Conservation (phyloP, 1,139 yeast genomes). For the Williopsis jadinii region DNA sequence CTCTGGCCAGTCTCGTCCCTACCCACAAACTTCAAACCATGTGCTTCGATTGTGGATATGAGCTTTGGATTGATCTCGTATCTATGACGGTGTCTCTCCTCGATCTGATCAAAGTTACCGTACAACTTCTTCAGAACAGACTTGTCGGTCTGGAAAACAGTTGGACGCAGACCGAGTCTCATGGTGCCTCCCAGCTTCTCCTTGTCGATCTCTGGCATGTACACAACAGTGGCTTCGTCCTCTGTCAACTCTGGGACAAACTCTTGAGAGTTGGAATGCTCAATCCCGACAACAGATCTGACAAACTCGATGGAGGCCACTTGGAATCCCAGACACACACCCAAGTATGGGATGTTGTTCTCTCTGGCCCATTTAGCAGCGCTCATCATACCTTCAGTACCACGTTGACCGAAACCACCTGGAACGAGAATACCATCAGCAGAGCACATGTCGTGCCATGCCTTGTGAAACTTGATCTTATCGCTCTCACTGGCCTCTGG, state of each 20-base stretch:
- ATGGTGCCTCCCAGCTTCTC: constrained; percentile 96
- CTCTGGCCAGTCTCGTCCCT: constrained; percentile 84
- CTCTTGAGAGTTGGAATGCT: constrained; percentile 78
- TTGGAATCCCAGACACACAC: constrained; percentile 97
- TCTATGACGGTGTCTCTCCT: constrained; percentile 98
- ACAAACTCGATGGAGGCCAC: constrained; percentile 93
- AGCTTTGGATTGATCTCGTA: constrained; percentile 91
- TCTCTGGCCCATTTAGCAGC: constrained; percentile 98
- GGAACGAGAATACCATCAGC: constrained; percentile 98
- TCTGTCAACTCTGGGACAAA: constrained; percentile 60
- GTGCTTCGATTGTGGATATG: constrained; percentile 58
- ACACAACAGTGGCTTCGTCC: constrained; percentile 74
- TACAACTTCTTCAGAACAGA: constrained; percentile 74
- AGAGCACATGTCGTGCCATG: constrained; percentile 90
- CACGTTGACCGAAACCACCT: constrained; percentile 97
- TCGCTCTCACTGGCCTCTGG: constrained; percentile 53
- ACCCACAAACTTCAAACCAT: constrained; percentile 87
- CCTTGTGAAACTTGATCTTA: constrained; percentile 81
- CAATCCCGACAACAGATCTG: constrained; percentile 67
- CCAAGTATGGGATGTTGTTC: constrained; percentile 87
- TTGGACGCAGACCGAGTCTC: constrained; percentile 94
- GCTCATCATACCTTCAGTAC: constrained; percentile 96
- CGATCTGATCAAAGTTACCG: constrained; percentile 61
- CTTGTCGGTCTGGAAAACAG: constrained; percentile 69
- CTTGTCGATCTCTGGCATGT: constrained; percentile 98